These are phyloP conservation scores for Colletotrichum endophyticum DNA, from an alignment of 2,329 filamentous ascomycete genomes.

Conservation along the genomic window DNA sequence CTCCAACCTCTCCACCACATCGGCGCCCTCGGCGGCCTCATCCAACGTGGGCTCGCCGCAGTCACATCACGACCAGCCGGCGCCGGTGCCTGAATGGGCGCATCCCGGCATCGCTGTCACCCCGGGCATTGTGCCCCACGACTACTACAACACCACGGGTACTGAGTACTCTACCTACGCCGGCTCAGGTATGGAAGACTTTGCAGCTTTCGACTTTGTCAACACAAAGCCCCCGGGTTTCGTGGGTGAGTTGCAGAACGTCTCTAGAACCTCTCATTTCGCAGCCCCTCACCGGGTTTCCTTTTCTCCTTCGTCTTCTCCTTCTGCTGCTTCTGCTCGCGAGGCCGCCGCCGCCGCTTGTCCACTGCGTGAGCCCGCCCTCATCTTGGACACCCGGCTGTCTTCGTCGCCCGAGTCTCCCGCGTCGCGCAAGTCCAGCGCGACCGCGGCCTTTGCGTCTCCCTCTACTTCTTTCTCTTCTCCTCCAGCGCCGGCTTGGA, in stretches of 20 bases:
- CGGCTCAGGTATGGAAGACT: slow-evolving; percentile 54
- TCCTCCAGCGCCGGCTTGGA: slow-evolving; percentile 33
- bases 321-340: slow-evolving; percentile 17
- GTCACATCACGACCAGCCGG: slow-evolving; percentile 63
- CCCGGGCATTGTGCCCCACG: slow-evolving; percentile 66
- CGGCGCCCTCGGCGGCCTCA: slow-evolving; percentile 67
- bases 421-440: slow-evolving; percentile 29
- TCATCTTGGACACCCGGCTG: slow-evolving; percentile 30
- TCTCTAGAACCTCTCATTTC: slow-evolving; percentile 31
- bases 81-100: slow-evolving; percentile 64
- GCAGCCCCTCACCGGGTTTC: slow-evolving; percentile 24
- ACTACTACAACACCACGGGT: slow-evolving; percentile 57
- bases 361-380: slow-evolving; percentile 25
- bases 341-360: slow-evolving; percentile 20
- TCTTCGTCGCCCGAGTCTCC: slow-evolving; percentile 31
- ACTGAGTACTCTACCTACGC: slow-evolving; percentile 61
- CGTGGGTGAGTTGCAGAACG: slow-evolving; percentile 59
- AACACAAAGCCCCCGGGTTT: slow-evolving; percentile 53
- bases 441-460: slow-evolving; percentile 34
- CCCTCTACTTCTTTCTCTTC: slow-evolving; percentile 37
- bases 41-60: slow-evolving; percentile 72
- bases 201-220: slow-evolving; percentile 51
- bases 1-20: slow-evolving; percentile 66
- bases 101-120: slow-evolving; percentile 62
- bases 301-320: slow-evolving; percentile 28